Evolutionary conservation across 1,139 yeast genomes (phyloP).

Genomic region (Candida smagusa): DNA sequence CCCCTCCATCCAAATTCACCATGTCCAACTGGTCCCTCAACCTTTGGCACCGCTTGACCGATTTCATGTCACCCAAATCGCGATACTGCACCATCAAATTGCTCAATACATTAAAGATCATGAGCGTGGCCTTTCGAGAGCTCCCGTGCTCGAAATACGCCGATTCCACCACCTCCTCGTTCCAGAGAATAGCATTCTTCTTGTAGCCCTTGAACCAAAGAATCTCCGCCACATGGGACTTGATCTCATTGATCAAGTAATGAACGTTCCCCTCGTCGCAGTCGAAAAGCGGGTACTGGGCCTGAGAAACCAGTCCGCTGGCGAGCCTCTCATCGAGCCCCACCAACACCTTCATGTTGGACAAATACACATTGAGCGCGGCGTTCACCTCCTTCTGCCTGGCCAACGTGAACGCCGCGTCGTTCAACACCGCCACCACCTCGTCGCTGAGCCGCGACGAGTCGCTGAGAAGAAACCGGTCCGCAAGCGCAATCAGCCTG

Average conservation of each 20-base stretch:
- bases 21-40: conserved; percentile 20
- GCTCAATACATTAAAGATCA: conserved; percentile 29
- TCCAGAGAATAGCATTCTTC: conserved; percentile 60
- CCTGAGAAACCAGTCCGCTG: conserved; percentile 22
- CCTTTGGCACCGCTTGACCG: conserved; percentile 27
- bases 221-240: conserved; percentile 63
- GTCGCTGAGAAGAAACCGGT: conserved; percentile 6
- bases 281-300: conserved; percentile 36
- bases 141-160: conserved; percentile 31
- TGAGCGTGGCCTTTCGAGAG: conserved; percentile 27
- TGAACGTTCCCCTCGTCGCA: conserved; percentile 30
- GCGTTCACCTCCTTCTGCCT: conserved; percentile 13
- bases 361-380: conserved; percentile 30
- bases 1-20: conserved; percentile 18
- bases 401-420: conserved; percentile 33
- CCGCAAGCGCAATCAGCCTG: conserved; percentile 20
- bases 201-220: conserved; percentile 57
- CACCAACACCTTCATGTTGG: conserved; percentile 31
- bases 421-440: conserved; percentile 31
- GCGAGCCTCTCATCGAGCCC: conserved; percentile 19
- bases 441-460: conserved; percentile 39
- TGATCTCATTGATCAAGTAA: conserved; percentile 34
- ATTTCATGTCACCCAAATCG: conserved; percentile 20
- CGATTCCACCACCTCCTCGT: conserved; percentile 49
- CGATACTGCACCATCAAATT: conserved; percentile 35